Evolutionary conservation across 352 stramenopile genomes (phyloP), one percentile per base, ranked within the genome.

Genomic region (Phytophthora brassicae): DNA sequence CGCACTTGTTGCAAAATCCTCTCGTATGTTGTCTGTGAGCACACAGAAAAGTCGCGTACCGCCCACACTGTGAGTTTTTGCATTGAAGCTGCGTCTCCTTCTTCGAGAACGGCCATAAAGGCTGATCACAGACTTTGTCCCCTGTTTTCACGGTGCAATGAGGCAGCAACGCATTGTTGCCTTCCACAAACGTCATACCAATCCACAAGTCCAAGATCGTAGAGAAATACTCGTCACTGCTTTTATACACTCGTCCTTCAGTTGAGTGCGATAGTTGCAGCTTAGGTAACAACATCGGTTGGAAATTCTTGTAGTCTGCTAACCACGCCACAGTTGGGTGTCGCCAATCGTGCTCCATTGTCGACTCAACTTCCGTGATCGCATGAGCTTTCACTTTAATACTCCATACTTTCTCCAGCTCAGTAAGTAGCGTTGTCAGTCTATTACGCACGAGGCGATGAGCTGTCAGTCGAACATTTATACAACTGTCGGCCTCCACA

Each of bases 181-280:
- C 88, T 68, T 95, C 88, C 2, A 88, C 68, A 67, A 96, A 96
- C 1, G 88, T 92, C 86, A 96, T 95, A 2, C 82, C 88, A 20
- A 90, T 80, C 85, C 86, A 94, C 9, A 96, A 51, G 48, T 84
- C 75, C 24, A 90, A 71, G 23, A 86, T 85, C 23, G 75, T 89
- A 29, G 75, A 36, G 38, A 94, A 92, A 36, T 96, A 96, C 29
- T 96, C 77, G 5, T 90, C 76, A 6, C 70, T 72, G 3, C 68
- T 88, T 22, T 90, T 67, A 47, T 94, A 96, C 11, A 96, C 80
- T 16, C 71, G 72, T 2, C 68, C 74, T 47, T 64, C 60, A 12
- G 56, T 72, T 0, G 54, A 51, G 4, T 45, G 53, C 14, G 72
- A 66, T 6, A 82, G 71, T 54, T 93, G 88, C 74, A 96, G 83